Conservation (phyloP, 1,139 yeast genomes). For the Saccharomyces uvarum region DNA sequence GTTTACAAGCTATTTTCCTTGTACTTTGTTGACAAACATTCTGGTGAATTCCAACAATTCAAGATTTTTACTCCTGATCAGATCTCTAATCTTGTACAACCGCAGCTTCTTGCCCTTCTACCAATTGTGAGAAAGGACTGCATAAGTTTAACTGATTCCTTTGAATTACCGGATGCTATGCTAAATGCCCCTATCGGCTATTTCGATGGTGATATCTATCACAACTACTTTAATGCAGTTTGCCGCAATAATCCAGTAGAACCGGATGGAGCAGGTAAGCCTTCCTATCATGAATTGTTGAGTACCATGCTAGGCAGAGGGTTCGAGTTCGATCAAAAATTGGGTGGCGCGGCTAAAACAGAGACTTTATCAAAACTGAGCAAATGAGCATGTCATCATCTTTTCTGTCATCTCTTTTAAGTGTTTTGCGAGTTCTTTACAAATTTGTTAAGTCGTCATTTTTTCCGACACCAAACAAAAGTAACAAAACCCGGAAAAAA, state of each 20-base stretch:
- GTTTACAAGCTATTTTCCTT: conserved; percentile 59
- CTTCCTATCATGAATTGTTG: conserved; percentile 50
- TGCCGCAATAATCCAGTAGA: conserved; percentile 39
- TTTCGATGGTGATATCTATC: conserved; percentile 80
- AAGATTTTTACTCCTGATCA: conserved; percentile 45
- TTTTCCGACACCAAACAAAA: not conserved
- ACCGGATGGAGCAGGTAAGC: conserved; percentile 44
- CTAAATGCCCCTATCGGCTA: conserved; percentile 81
- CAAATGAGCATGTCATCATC: conserved; percentile 8
- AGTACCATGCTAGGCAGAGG: conserved; percentile 49
- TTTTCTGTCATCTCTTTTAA: not conserved
- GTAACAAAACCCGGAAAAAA: not conserved
- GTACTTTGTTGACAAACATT: conserved; percentile 64
- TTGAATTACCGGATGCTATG: conserved; percentile 76
- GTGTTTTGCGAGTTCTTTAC: not conserved
- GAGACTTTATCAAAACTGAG: conserved; percentile 38
- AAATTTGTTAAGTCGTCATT: not conserved
- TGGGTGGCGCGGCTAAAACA: conserved; percentile 41
- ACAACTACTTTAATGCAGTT: conserved; percentile 56
- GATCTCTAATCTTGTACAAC: conserved; percentile 40
- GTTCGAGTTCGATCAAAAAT: conserved; percentile 39
- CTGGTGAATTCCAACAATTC: conserved; percentile 68
- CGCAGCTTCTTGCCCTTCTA: conserved; percentile 41
- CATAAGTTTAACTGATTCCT: conserved; percentile 81
- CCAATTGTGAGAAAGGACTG: conserved; percentile 57